Conservation (phyloP, 345 rosid genomes). For the Hibiscus trionum region DNA sequence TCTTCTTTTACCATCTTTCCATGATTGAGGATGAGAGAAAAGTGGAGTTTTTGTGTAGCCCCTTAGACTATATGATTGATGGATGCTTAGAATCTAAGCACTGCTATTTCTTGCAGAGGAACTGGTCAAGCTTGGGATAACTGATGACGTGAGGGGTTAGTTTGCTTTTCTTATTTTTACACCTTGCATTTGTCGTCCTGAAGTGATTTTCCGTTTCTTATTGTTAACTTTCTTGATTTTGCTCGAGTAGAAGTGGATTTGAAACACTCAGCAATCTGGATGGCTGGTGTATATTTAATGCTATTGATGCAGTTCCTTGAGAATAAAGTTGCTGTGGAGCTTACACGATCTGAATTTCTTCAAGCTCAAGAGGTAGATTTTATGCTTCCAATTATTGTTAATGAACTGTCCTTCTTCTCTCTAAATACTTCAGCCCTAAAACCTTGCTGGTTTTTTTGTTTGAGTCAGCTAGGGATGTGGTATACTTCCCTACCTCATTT, state of each 20-base stretch:
- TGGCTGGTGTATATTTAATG: conserved; percentile 89
- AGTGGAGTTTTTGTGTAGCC: background rate
- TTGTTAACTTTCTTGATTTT: conserved; percentile 6
- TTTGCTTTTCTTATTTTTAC: conserved; percentile 11
- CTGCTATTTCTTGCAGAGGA: conserved; percentile 57
- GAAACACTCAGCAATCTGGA: conserved; percentile 89
- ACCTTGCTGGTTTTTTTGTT: background rate
- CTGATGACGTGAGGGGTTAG: conserved; percentile 68
- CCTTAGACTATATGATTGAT: background rate
- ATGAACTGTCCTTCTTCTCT: background rate
- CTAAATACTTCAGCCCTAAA: background rate
- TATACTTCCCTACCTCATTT: background rate
- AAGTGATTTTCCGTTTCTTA: background rate
- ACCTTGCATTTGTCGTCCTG: background rate
- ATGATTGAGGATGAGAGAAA: background rate
- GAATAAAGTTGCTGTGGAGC: conserved; percentile 93
- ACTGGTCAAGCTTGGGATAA: conserved; percentile 77
- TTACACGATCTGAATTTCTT: conserved; percentile 86
- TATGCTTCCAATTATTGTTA: background rate
- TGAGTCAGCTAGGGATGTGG: background rate
- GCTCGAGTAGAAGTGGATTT: conserved; percentile 71
- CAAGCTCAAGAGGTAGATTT: conserved; percentile 79
- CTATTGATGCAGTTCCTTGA: conserved; percentile 93
- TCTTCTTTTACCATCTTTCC: background rate
- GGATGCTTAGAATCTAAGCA: conserved; percentile 13